Evolutionary conservation across 1,284 basidiomycete species (phyloP), one percentile per base, ranked within the genome.

Genomic region (Leccinum subrobustum): DNA sequence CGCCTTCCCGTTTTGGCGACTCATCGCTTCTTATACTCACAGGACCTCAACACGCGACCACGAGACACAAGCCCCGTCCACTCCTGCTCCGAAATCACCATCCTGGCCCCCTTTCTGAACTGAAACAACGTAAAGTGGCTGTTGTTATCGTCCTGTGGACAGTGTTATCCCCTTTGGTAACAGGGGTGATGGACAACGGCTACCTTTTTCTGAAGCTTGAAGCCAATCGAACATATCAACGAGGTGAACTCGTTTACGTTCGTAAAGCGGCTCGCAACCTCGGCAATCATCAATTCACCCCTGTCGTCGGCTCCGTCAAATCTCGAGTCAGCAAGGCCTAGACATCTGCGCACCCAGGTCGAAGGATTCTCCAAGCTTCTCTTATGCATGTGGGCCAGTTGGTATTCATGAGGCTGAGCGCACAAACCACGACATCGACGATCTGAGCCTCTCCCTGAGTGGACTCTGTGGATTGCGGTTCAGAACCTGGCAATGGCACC

Each of bases 21-120:
- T 16, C 76, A 98, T 70, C 96, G 84, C 70, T 93, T 86, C 77
- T 99, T 99, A 76, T 99, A 99, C 75, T 98, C 92, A 76, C 97
- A 99, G 33, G 95, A 91, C 73, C 95, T 94, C 61, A 99, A 80
- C 44, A 88, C 74, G 65, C 80, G 75, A 16, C 91, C 89, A 67
- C 83, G 82, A 20, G 78, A 75, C 59, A 87, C 68, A 27, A 95
- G 71, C 53, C 78, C 81, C n/a, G 76, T 73, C 88, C 88, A 92
- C 47, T 89, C 87, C 63, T 83, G 79, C 60, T 88, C 80, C 9
- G 77, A 77, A 61, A 82, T 82, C 25, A 71, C 65, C 61, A 76
- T 75, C 47, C 80, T 76, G 1, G 81, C 69, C 3, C 83, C 74
- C 76, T 95, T 96, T 65, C 78, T 81, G 75, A 97, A 96, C 57